Percentiles rank a stretch among this genome's conserved stretches.
phyloP scores from a whole-genome alignment of 2,329 filamentous ascomycete genomes.

The Aspergillus sp. region DNA sequence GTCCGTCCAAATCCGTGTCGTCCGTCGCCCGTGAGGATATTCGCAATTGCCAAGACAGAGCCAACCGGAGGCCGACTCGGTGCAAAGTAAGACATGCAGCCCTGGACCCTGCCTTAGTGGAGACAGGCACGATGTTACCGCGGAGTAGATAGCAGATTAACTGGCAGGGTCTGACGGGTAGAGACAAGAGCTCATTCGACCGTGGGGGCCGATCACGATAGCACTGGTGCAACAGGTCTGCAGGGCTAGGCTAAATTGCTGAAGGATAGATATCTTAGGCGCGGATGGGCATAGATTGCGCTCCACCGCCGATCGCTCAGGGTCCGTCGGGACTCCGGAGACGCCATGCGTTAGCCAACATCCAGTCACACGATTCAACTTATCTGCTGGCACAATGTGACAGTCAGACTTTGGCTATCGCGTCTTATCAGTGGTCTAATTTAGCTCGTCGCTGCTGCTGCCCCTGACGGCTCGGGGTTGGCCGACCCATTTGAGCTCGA shows the following conservation, averaged over 20 bases:
- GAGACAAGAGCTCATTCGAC: background rate
- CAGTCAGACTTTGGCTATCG: conserved; percentile 8
- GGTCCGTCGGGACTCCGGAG: background rate
- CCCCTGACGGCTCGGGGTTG: background rate
- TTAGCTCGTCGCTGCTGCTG: background rate
- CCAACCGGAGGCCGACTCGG: background rate
- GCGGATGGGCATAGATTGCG: background rate
- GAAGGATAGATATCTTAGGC: background rate
- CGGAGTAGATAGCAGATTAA: background rate
- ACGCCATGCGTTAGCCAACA: background rate
- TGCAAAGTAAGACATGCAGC: background rate
- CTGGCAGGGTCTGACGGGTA: background rate
- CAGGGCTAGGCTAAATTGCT: background rate
- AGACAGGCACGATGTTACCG: background rate
- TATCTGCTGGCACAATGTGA: conserved; percentile 12
- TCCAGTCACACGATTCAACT: background rate
- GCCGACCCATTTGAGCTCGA: background rate
- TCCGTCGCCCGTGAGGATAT: background rate
- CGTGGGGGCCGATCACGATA: background rate
- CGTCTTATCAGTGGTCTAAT: background rate
- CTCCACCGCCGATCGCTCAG: background rate
- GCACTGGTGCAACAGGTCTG: background rate
- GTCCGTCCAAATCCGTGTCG: background rate
- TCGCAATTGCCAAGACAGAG: background rate
- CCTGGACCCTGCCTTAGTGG: background rate